Percentiles rank a stretch among this genome's conserved stretches.
These are phyloP conservation scores for Plasmodium sp. DNA, from an alignment of 169 alveolate species.

Conservation along the genomic window DNA sequence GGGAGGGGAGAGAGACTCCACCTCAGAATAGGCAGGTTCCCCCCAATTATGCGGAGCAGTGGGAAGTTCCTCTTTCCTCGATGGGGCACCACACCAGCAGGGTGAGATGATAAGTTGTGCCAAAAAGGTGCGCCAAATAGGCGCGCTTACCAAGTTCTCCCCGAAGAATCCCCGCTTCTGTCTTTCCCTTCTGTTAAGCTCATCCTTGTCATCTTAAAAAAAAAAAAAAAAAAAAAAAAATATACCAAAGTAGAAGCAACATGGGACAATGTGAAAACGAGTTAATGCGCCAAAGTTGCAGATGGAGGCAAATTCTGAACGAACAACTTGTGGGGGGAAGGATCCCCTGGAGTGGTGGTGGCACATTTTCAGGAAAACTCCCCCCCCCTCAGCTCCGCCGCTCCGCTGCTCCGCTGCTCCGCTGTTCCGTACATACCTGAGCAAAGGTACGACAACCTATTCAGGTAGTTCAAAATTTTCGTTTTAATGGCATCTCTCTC, in stretches of 20 bases:
- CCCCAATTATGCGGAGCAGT: background rate
- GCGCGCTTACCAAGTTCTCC: background rate
- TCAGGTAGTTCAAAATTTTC: conserved; percentile 47
- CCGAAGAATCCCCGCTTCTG: background rate
- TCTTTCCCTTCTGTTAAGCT: background rate
- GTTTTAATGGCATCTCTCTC: conserved; percentile 52
- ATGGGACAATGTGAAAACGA: background rate
- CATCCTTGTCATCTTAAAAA: background rate
- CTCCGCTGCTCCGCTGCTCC: too few relatives aligned
- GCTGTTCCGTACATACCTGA: conserved; percentile 3
- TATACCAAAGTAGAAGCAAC: background rate
- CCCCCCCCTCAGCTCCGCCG: background rate
- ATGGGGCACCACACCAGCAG: background rate
- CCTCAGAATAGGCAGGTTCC: background rate
- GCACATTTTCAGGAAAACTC: background rate
- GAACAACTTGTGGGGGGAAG: background rate
- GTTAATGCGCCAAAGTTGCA: background rate
- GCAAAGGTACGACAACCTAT: conserved; percentile 46
- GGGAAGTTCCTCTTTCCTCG: background rate
- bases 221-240: background rate
- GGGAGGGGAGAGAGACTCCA: background rate
- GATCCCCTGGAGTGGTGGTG: background rate
- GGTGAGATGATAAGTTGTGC: background rate
- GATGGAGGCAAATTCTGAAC: background rate
- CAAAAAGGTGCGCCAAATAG: background rate